These are phyloP conservation scores for Candida mattraensis DNA, from an alignment of 805 yeast species.

Conservation along the genomic window DNA sequence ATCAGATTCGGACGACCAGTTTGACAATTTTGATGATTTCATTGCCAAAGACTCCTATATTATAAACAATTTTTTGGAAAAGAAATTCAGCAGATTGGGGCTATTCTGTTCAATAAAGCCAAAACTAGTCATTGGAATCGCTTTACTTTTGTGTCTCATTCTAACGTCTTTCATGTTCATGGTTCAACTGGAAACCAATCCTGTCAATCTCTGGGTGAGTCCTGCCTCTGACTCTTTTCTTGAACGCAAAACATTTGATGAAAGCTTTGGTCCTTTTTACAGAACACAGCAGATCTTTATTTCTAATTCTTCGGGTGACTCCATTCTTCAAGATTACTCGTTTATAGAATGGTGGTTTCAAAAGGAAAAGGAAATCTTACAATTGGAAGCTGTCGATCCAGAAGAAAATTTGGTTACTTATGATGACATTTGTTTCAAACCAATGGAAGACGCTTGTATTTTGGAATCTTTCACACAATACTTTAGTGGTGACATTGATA, in stretches of 20 bases:
- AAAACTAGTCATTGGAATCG: slow-evolving; percentile 43
- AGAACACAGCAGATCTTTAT: slow-evolving; percentile 82
- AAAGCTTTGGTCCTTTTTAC: slow-evolving; percentile 87
- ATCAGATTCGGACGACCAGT: slow-evolving; percentile 20
- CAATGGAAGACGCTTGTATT: slow-evolving; percentile 76
- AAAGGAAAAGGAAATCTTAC: slow-evolving; percentile 59
- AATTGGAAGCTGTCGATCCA: slow-evolving; percentile 26
- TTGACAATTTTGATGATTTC: slow-evolving; percentile 20
- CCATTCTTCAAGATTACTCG: slow-evolving; percentile 60
- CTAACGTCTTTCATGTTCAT: slow-evolving; percentile 52
- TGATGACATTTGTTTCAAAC: slow-evolving; percentile 79
- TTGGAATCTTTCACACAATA: slow-evolving; percentile 89
- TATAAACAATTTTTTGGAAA: slow-evolving; percentile 49
- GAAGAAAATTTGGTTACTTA: slow-evolving; percentile 33
- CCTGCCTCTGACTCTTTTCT: slow-evolving; percentile 66
- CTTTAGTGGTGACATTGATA: slow-evolving; percentile 61
- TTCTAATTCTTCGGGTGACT: slow-evolving; percentile 65
- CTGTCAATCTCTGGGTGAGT: slow-evolving; percentile 89
- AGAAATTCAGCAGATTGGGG: slow-evolving; percentile 51
- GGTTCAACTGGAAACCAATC: slow-evolving; percentile 70
- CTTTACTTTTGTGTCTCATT: slow-evolving; percentile 42
- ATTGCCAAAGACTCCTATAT: slow-evolving; percentile 40
- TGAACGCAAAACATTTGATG: slow-evolving; percentile 71
- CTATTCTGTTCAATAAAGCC: slow-evolving; percentile 64
- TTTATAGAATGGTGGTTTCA: slow-evolving; percentile 85